Conservation (phyloP, 495 filamentous ascomycete genomes). For the Penicillium paradoxum region DNA sequence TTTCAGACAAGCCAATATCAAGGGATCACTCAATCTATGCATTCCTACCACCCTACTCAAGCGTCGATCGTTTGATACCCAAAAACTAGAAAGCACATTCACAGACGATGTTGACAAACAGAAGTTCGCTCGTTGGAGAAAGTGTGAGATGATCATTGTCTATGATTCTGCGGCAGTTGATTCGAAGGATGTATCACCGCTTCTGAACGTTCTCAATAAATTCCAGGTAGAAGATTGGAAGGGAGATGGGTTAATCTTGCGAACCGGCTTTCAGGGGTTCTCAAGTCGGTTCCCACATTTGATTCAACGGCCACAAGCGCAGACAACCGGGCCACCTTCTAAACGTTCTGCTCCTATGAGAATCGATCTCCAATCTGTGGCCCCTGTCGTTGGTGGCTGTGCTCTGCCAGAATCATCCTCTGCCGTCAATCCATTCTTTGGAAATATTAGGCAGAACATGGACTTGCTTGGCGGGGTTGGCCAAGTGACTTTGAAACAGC, state of each 20-base stretch:
- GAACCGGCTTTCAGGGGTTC: slow-evolving; percentile 53
- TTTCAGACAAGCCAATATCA: slow-evolving; percentile 68
- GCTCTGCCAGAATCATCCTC: slow-evolving; percentile 64
- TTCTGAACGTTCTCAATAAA: slow-evolving; percentile 85
- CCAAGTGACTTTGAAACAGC: slow-evolving; percentile 73
- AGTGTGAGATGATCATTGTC: slow-evolving; percentile 70
- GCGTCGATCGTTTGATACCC: slow-evolving; percentile 82
- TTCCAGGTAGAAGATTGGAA: slow-evolving; percentile 81
- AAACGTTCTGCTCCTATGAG: slow-evolving; percentile 45
- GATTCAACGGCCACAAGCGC: slow-evolving; percentile 24
- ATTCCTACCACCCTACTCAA: slow-evolving; percentile 94
- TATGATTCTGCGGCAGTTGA: slow-evolving; percentile 77
- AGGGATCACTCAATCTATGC: slow-evolving; percentile 81
- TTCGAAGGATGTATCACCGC: slow-evolving; percentile 68
- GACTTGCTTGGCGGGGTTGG: slow-evolving; percentile 92
- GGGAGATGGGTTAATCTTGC: slow-evolving; percentile 67
- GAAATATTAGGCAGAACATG: slow-evolving; percentile 95
- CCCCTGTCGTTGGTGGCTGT: slow-evolving; percentile 83
- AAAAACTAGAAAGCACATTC: slow-evolving; percentile 85
- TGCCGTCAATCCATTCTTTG: slow-evolving; percentile 84
- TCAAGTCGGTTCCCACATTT: slow-evolving; percentile 45
- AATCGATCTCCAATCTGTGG: slow-evolving; percentile 50
- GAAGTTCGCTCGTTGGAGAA: slow-evolving; percentile 72
- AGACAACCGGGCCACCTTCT: slow-evolving; percentile 22
- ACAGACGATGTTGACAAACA: slow-evolving; percentile 65